These are phyloP conservation scores for Saccharomycopsis selenospora DNA, from an alignment of 805 yeast species.

Conservation along the genomic window DNA sequence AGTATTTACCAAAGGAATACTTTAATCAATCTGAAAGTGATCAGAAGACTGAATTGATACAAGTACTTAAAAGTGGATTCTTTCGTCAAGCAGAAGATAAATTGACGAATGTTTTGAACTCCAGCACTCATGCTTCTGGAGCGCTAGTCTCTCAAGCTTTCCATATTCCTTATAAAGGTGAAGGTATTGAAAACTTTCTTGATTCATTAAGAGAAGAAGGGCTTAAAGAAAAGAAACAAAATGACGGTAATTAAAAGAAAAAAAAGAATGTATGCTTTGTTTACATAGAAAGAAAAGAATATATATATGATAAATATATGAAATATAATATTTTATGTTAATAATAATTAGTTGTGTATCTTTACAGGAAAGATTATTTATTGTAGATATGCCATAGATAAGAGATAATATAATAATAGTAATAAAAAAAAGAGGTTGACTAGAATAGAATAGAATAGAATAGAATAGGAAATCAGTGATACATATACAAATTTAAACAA, in stretches of 20 bases:
- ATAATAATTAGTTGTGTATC: too few species aligned
- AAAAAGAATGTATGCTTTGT: too few species aligned
- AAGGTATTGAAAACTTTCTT: conserved; percentile 47
- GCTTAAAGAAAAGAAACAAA: conserved; percentile 21
- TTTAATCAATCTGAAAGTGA: conserved; percentile 24
- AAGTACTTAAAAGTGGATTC: conserved; percentile 42
- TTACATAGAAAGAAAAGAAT: too few species aligned
- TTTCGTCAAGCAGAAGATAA: conserved; percentile 37
- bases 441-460: too few species aligned
- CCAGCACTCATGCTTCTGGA: conserved; percentile 37
- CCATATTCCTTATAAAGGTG: conserved; percentile 45
- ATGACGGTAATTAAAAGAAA: conserved; percentile 15
- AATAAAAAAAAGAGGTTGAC: too few species aligned
- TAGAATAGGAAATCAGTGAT: too few species aligned
- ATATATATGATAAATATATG: too few species aligned
- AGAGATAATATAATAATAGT: too few species aligned
- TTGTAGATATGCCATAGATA: too few species aligned
- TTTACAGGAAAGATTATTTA: too few species aligned
- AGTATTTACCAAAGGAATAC: conserved; percentile 35
- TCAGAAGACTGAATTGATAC: conserved; percentile 34
- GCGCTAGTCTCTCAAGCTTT: conserved; percentile 41
- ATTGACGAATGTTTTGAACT: conserved; percentile 35
- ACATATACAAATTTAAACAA: too few species aligned
- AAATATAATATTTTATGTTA: too few species aligned
- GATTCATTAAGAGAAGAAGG: conserved; percentile 33